These are phyloP conservation scores for Starmerella kuoi DNA, from an alignment of 805 yeast genomes.

Conservation along the genomic window DNA sequence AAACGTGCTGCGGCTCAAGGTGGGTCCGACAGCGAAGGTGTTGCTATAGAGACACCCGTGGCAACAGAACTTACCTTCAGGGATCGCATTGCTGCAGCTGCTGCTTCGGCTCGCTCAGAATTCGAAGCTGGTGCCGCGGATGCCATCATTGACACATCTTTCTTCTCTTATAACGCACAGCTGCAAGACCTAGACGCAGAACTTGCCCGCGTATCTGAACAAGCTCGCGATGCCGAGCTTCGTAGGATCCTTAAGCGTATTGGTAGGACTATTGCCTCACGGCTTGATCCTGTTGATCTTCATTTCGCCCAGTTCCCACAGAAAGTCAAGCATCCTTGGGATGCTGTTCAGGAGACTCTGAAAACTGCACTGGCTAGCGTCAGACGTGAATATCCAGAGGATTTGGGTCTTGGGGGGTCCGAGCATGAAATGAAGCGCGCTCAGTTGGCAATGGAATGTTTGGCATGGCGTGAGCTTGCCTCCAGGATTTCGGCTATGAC, in stretches of 20 bases:
- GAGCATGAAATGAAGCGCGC: constrained; percentile 34
- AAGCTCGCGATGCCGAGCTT: constrained; percentile 24
- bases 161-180: constrained; percentile 22
- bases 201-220: constrained; percentile 28
- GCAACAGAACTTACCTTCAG: constrained; percentile 20
- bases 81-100: constrained; percentile 25
- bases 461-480: constrained; percentile 56
- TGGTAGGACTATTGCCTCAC: constrained; percentile 25
- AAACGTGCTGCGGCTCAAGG: not conserved
- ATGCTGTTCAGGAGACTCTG: constrained; percentile 38
- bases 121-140: constrained; percentile 30
- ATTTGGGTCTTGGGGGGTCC: constrained; percentile 51
- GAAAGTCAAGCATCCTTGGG: constrained; percentile 55
- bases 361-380: constrained; percentile 27
- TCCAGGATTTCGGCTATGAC: constrained; percentile 48
- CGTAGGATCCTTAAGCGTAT: constrained; percentile 34
- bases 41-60: not conserved
- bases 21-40: not conserved
- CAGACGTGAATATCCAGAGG: constrained; percentile 27
- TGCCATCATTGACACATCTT: constrained; percentile 29
- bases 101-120: constrained; percentile 16
- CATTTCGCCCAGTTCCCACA: constrained; percentile 32
- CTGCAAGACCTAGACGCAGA: constrained; percentile 26
- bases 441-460: constrained; percentile 35
- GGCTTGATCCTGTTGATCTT: constrained; percentile 28